Base-by-base conservation (phyloP, 345 rosid genomes). In the Gossypium bickii region DNA sequence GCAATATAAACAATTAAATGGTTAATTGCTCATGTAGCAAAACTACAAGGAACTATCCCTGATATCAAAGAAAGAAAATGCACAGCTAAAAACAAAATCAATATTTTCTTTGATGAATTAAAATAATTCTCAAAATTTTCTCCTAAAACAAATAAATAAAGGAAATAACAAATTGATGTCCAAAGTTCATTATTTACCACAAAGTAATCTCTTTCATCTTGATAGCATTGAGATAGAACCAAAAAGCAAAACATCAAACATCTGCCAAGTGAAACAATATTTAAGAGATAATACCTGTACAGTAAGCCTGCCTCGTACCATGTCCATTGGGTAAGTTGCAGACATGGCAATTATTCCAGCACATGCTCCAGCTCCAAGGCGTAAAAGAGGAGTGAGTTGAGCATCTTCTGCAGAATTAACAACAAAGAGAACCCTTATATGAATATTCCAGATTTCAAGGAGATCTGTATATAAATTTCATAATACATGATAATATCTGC, bases 311-410 rank as follows among this genome's bases (percentile, higher is more conserved):
- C 98, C 99, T 44, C 99, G 88, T 65, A 96, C 99, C 99, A 96
- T 81, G 78, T 96, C 99, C 99, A 96, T 92, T 2, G 99, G 99
- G 86, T 96, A 96, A 38, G 99, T 96, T 60, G 97, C 99, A 67
- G 99, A 96, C 99, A 96, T 96, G 80, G 98, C 99, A 83, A 96
- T 93, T 82, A 96, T 96, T 78, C 99, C 99, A 81, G 99, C 99
- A 81, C 94, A 90, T 45, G 99, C 99, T 64, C 99, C 99, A 83
- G 98, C 99, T 80, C 98, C 99, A 83, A 96, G 99, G 74, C 99
- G 97, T 81, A 93, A 73, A 81, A 96, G 34, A 77, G 99, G 98
- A 83, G 97, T 92, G 73, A 96, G 97, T 77, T 93, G 85, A 7
- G 98, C 98, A 72, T 88, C 97, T 63, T 89, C 99, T 93, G 89